phyloP scores from a whole-genome alignment of 2,329 filamentous ascomycete genomes.

The Aspergillus sp. region DNA sequence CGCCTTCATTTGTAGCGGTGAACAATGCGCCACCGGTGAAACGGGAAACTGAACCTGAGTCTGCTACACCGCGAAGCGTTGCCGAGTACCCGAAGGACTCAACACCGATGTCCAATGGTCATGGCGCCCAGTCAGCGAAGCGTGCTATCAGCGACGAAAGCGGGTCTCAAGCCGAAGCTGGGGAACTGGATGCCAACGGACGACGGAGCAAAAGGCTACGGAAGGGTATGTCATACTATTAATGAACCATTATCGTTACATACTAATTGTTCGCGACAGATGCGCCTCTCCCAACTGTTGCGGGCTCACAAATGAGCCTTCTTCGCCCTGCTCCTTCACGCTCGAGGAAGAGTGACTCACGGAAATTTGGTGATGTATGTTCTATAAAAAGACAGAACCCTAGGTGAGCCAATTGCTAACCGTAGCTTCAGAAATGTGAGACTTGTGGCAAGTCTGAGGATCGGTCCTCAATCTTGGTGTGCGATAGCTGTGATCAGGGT shows the following conservation, averaged over 20 bases:
- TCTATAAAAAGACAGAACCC: background rate
- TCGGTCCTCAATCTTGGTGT: conserved; percentile 68
- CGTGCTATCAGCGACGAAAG: conserved; percentile 68
- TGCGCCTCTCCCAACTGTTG: conserved; percentile 70
- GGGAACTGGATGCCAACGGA: conserved; percentile 65
- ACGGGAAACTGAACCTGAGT: conserved; percentile 54
- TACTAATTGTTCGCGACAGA: conserved; percentile 31
- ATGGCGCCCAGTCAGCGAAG: conserved; percentile 64
- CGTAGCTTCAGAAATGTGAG: conserved; percentile 69
- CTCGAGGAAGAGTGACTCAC: conserved; percentile 53
- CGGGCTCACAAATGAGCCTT: conserved; percentile 94
- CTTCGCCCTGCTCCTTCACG: conserved; percentile 75
- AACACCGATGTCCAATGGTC: conserved; percentile 53
- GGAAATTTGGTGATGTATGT: conserved; percentile 59
- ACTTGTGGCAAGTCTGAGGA: conserved; percentile 80
- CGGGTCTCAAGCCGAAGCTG: conserved; percentile 42
- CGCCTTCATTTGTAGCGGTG: conserved; percentile 43
- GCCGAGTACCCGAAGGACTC: conserved; percentile 64
- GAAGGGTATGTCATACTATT: conserved; percentile 60
- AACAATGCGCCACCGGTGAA: conserved; percentile 46
- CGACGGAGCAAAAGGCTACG: conserved; percentile 90
- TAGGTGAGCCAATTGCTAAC: conserved; percentile 26
- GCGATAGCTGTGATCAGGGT: conserved; percentile 87
- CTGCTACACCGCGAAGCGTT: conserved; percentile 62
- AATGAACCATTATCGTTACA: background rate